Evolutionary conservation across 208 protist genomes (phyloP).

Genomic region (Tritrichomonas musculus): DNA sequence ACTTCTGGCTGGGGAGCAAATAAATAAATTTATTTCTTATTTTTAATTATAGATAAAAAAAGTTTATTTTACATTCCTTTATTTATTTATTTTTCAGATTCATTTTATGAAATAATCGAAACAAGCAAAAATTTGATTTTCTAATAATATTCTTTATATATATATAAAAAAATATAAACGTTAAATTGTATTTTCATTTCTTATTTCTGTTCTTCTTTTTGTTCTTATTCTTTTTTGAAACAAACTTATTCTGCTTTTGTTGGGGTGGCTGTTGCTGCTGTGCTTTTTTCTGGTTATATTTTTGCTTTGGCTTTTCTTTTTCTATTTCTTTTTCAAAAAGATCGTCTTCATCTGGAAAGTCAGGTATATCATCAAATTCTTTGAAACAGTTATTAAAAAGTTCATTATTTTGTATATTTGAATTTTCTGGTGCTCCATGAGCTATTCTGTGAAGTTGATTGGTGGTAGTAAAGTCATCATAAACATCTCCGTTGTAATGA

Average conservation of each 20-base stretch:
- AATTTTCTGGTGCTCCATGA: neutral
- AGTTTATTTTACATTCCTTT: too few species aligned
- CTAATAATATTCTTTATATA: neutral
- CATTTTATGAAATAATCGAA: too few species aligned
- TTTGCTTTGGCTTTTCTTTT: neutral
- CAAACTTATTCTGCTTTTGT: neutral
- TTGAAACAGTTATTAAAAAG: neutral
- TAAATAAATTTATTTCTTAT: too few species aligned
- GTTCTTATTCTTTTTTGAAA: neutral
- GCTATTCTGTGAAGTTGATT: neutral
- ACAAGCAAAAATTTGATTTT: neutral
- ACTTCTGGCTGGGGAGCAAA: too few species aligned
- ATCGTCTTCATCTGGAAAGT: neutral
- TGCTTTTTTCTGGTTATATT: neutral
- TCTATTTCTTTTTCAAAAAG: neutral
- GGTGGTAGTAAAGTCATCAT: neutral
- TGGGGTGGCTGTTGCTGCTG: too few species aligned
- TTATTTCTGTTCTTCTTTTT: neutral
- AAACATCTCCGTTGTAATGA: neutral
- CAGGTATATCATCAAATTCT: slow-evolving; percentile 6
- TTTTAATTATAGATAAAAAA: too few species aligned
- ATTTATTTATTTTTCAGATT: too few species aligned
- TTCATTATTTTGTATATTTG: neutral
- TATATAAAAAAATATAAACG: neutral
- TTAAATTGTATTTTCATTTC: neutral